These are phyloP conservation scores for Boletus vinaceobasis DNA, from an alignment of 768 basidiomycete genomes.

Conservation along the genomic window DNA sequence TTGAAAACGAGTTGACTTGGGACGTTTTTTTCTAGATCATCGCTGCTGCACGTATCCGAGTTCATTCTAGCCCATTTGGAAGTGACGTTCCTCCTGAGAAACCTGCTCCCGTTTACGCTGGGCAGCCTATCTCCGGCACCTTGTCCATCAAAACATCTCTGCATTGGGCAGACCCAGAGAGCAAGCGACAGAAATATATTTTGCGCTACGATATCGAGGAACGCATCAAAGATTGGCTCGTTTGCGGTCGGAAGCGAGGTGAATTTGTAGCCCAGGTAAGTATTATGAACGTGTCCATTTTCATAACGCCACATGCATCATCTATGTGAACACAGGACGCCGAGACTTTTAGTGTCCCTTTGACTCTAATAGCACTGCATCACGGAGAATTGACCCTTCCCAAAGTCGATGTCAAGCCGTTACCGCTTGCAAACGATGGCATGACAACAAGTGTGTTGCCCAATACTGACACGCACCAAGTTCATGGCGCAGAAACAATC, in stretches of 20 bases:
- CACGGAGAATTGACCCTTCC: slow-evolving; percentile 81
- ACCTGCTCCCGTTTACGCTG: slow-evolving; percentile 64
- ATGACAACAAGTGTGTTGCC: slow-evolving; percentile 62
- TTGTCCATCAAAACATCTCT: slow-evolving; percentile 70
- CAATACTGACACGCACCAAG: slow-evolving; percentile 75
- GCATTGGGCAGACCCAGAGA: slow-evolving; percentile 62
- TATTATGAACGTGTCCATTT: not conserved
- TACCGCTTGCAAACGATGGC: slow-evolving; percentile 49
- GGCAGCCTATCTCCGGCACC: slow-evolving; percentile 74
- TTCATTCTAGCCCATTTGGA: slow-evolving; percentile 45
- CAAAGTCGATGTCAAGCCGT: slow-evolving; percentile 60
- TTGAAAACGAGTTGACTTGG: slow-evolving; percentile 1
- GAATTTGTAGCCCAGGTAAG: slow-evolving; percentile 73
- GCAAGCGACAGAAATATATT: slow-evolving; percentile 42
- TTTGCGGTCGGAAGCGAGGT: slow-evolving; percentile 85
- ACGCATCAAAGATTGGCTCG: slow-evolving; percentile 79
- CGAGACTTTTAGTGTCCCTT: slow-evolving; percentile 50
- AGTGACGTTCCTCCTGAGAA: slow-evolving; percentile 27
- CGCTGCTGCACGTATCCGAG: slow-evolving; percentile 52
- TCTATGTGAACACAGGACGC: slow-evolving; percentile 48
- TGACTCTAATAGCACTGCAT: slow-evolving; percentile 84
- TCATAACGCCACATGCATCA: not conserved
- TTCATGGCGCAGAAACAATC: slow-evolving; percentile 79
- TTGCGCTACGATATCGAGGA: slow-evolving; percentile 84
- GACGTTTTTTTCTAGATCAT: slow-evolving; percentile 49